Percentiles rank a stretch among this genome's conserved stretches.
Conservation (phyloP, 179 eudicot genomes). For the Camellia oleifera region DNA sequence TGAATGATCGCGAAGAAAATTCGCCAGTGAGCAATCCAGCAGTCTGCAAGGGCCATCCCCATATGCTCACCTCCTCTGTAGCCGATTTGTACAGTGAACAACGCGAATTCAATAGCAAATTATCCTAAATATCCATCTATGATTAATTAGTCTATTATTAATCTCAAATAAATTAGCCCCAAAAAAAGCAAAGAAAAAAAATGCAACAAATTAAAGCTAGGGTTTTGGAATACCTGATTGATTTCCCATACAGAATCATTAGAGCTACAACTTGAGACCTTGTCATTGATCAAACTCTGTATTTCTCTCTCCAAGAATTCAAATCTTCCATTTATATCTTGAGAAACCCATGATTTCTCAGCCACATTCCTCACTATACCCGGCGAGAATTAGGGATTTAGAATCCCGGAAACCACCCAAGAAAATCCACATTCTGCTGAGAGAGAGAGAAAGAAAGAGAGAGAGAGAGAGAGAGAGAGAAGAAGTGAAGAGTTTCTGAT, state of each 20-base stretch:
- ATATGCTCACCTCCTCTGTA: constrained; percentile 57
- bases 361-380: constrained; percentile 33
- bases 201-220: background rate
- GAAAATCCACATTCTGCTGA: constrained; percentile 44
- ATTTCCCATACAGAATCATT: constrained; percentile 54
- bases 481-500: no score
- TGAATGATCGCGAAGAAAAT: constrained; percentile 53
- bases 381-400: constrained; percentile 39
- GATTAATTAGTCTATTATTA: background rate
- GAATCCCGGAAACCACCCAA: constrained; percentile 33
- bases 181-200: background rate
- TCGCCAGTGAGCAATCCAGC: constrained; percentile 67
- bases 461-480: no score
- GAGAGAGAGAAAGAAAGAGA: background rate
- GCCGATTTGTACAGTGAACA: constrained; percentile 50
- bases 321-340: constrained; percentile 41
- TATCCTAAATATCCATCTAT: constrained; percentile 42
- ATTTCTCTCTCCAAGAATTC: constrained; percentile 40
- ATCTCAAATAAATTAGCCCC: background rate
- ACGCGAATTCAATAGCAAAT: constrained; percentile 47
- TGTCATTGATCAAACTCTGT: constrained; percentile 27
- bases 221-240: constrained; percentile 39
- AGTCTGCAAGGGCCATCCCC: constrained; percentile 89
- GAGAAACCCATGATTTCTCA: constrained; percentile 27
- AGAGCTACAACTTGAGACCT: constrained; percentile 35